These are phyloP conservation scores for Cyclotella sp. DNA, from an alignment of 108 stramenopile species.

Conservation along the genomic window DNA sequence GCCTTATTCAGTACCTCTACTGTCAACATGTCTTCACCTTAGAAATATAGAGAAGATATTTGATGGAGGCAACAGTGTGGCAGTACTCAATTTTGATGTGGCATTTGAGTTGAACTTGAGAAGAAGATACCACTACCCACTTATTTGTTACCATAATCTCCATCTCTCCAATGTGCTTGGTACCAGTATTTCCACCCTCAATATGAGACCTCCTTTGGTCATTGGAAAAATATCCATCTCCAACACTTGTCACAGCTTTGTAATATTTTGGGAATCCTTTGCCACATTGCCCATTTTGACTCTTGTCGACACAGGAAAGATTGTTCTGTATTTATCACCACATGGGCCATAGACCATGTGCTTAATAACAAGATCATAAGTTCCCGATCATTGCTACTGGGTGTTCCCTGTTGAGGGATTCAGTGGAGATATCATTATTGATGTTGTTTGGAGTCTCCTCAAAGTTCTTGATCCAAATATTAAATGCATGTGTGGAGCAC, in stretches of 20 bases:
- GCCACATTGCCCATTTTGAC: background rate
- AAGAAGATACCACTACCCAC: constrained; percentile 34
- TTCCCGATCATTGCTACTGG: background rate
- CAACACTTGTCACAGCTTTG: background rate
- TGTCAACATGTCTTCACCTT: too few species aligned
- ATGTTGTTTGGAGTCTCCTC: constrained; percentile 5
- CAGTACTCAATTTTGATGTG: too few species aligned
- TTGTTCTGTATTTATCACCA: background rate
- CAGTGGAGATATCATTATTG: constrained; percentile 19
- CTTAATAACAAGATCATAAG: background rate
- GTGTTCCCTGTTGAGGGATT: constrained; percentile 17
- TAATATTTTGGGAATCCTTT: background rate
- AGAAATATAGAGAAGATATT: too few species aligned
- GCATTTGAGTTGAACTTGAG: too few species aligned
- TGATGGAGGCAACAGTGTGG: too few species aligned
- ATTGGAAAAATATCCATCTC: constrained; percentile 3
- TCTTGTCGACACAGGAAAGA: background rate
- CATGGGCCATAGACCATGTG: constrained; percentile 7
- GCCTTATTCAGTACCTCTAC: background rate
- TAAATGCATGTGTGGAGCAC: constrained; percentile 13
- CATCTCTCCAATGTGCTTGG: background rate
- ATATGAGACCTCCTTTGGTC: constrained; percentile 1
- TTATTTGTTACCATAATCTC: background rate
- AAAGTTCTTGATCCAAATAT: too few species aligned
- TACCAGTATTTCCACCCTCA: background rate